phyloP scores from a whole-genome alignment of 441 rosid species.

The Pelargonium cotyledonis region DNA sequence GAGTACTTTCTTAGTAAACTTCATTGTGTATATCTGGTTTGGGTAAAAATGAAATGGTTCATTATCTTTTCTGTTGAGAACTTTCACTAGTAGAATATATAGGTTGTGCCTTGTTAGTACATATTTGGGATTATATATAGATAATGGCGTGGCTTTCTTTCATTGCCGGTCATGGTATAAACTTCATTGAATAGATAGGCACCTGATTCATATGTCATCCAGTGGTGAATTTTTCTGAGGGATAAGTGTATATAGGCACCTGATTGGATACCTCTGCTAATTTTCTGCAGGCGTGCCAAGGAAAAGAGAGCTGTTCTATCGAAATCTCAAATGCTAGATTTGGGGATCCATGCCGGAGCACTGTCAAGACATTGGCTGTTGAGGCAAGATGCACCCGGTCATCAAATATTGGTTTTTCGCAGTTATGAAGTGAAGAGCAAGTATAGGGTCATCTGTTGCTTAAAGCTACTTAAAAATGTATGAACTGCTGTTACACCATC shows the following conservation, averaged over 20 bases:
- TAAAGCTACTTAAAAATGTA: no score
- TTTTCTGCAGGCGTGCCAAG: slow-evolving; percentile 45
- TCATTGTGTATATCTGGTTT: no score
- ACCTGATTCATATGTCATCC: neutral
- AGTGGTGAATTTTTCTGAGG: neutral
- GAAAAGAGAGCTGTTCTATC: slow-evolving; percentile 42
- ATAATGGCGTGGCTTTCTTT: no score
- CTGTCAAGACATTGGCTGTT: slow-evolving; percentile 9
- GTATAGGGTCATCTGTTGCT: no score
- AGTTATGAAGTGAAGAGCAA: slow-evolving; percentile 2
- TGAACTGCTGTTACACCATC: no score
- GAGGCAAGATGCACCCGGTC: slow-evolving; percentile 11
- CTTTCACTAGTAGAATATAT: no score
- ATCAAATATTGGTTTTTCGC: neutral
- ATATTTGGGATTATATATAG: no score
- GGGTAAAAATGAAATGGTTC: no score
- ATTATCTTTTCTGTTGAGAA: no score
- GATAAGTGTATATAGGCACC: no score
- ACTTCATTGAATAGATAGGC: no score
- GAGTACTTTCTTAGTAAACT: no score
- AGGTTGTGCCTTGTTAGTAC: neutral
- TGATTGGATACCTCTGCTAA: neutral
- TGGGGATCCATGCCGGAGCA: slow-evolving; percentile 53
- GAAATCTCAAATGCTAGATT: slow-evolving; percentile 50
- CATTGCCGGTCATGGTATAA: neutral